Evolutionary conservation across 2,329 filamentous ascomycete species (phyloP).

Genomic region (Trichocomaceae sp.): DNA sequence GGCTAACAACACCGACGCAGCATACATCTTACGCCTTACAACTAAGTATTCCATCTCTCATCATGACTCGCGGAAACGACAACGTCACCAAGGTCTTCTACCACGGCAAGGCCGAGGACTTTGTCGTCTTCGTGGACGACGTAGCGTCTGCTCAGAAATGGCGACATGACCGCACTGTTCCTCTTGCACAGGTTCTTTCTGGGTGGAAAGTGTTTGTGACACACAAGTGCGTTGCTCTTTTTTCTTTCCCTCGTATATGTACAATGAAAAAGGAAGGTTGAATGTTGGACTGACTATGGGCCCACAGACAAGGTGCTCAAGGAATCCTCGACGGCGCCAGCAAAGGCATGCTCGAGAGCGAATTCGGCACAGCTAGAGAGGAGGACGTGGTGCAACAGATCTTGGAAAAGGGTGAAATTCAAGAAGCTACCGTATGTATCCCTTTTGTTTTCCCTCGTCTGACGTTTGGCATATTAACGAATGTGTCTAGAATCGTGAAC

Average conservation of each 20-base stretch:
- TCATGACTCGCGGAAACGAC: slow-evolving; percentile 66
- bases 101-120: slow-evolving; percentile 68
- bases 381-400: slow-evolving; percentile 80
- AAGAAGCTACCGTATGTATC: slow-evolving; percentile 52
- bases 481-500: slow-evolving; percentile 23
- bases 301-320: slow-evolving; percentile 70
- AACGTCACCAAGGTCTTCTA: slow-evolving; percentile 72
- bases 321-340: slow-evolving; percentile 71
- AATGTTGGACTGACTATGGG: not conserved
- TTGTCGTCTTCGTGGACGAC: slow-evolving; percentile 59
- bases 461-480: not conserved
- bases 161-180: slow-evolving; percentile 70
- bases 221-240: slow-evolving; percentile 61
- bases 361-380: slow-evolving; percentile 75
- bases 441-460: not conserved
- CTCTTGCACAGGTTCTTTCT: slow-evolving; percentile 77
- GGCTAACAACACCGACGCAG: not conserved
- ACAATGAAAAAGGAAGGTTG: not conserved
- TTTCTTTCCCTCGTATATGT: not conserved
- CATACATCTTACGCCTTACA: not conserved
- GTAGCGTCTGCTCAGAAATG: slow-evolving; percentile 55
- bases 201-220: slow-evolving; percentile 86
- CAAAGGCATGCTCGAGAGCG: slow-evolving; percentile 67
- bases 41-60: slow-evolving; percentile 15
- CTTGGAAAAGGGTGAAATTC: slow-evolving; percentile 64